Evolutionary conservation across 2,329 filamentous ascomycete genomes (phyloP), one percentile per base, ranked within the genome.

Genomic region (Cordyceps javanica): DNA sequence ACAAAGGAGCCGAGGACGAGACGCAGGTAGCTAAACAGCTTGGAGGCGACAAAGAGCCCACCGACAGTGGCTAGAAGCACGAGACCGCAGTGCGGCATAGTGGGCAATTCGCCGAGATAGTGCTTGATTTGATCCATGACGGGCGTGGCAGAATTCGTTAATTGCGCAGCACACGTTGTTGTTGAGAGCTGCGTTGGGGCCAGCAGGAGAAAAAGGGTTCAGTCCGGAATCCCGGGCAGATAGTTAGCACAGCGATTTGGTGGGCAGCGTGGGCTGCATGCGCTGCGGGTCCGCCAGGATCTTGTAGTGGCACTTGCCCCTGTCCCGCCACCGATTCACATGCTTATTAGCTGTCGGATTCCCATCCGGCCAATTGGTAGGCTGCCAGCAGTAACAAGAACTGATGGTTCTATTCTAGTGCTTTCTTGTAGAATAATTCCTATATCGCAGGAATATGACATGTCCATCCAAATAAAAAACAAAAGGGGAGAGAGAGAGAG

Each of bases 1-100:
- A 92, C 69, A 67, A 92, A 91, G 39, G 87, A 74, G 69, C 83
- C 87, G 59, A 89, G 69, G 48, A 91, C 64, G 39, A 91, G 79
- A 61, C 78, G 78, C 54, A 85, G 63, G 64, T 83, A 83, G 67
- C 78, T 83, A 57, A 86, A 66, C 21, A 82, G 68, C 68, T 84
- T 83, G 61, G 71, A 77, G 60, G 75, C 76, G 46, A 89, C 62
- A 63, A 78, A 82, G 48, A 88, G 69, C 56, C 81, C 81, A 50
- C 88, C 88, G 53, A 86, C 62, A 36, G 72, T 77, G 50, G 78
- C 77, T 49, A 84, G 68, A 21, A 72, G 74, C 67, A 75, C 74
- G 60, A 78, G 74, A 16, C 75, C 71, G 30, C 70, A 64, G 62
- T 74, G 74, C 34, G 80, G 81, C 34, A 82, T 64, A 13, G 52